Percentiles rank a stretch among this genome's conserved stretches.
phyloP scores from a whole-genome alignment of 495 filamentous ascomycete species.

The Neurospora sp. region DNA sequence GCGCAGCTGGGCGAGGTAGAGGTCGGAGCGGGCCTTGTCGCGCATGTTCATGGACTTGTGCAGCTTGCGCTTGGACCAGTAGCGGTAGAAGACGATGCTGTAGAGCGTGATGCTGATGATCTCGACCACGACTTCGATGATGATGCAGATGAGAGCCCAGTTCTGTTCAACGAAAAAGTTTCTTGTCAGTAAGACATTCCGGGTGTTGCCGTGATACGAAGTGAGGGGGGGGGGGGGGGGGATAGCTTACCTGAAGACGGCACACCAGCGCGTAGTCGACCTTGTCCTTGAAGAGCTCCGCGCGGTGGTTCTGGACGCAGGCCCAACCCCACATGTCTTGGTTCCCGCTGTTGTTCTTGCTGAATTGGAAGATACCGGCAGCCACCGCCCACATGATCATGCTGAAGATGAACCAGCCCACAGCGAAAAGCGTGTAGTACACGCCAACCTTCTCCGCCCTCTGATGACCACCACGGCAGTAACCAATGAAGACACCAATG shows the following conservation, averaged over 20 bases:
- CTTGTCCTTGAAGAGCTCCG: constrained; percentile 61
- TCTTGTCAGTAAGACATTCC: constrained; percentile 11
- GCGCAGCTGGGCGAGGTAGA: constrained; percentile 92
- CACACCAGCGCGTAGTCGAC: constrained; percentile 90
- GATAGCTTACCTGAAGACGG: constrained; percentile 66
- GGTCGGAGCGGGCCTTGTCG: constrained; percentile 83
- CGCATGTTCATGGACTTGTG: constrained; percentile 93
- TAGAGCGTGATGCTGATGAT: constrained; percentile 86
- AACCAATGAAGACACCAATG: constrained; percentile 70
- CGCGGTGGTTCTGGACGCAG: constrained; percentile 77
- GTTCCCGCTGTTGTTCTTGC: constrained; percentile 56
- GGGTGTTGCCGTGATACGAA: background rate
- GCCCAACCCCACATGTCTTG: constrained; percentile 97
- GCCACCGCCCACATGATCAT: constrained; percentile 88
- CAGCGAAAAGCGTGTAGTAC: constrained; percentile 87
- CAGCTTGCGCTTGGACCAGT: constrained; percentile 89
- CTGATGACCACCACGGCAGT: constrained; percentile 80
- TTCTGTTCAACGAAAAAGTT: constrained; percentile 41
- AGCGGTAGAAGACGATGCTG: constrained; percentile 87
- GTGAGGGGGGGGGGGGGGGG: background rate
- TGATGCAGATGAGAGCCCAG: constrained; percentile 90
- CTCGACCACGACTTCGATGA: constrained; percentile 95
- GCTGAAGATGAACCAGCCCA: constrained; percentile 88
- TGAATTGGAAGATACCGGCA: constrained; percentile 72
- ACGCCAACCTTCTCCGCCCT: constrained; percentile 85